Percentiles rank a stretch among this genome's conserved stretches.
Evolutionary conservation across 2,329 filamentous ascomycete genomes (phyloP).

Genomic region (Huntiella savannae): DNA sequence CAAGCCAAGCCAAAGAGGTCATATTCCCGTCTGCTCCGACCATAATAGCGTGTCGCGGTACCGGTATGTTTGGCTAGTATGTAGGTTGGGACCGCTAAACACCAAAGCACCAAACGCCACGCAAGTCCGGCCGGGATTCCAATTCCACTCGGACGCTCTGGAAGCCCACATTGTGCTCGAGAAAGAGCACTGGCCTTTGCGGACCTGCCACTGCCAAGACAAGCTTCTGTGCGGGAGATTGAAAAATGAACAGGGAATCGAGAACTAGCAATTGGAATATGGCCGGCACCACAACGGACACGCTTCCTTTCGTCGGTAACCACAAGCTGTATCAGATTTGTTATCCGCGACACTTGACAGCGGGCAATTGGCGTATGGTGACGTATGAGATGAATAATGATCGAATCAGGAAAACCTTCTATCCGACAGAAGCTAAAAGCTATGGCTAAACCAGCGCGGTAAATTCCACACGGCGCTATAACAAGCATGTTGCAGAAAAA

Average conservation of each 20-base stretch:
- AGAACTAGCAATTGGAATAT: background rate
- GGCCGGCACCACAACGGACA: background rate
- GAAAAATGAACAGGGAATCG: background rate
- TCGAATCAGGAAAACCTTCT: no score
- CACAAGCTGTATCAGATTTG: no score
- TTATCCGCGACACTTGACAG: no score
- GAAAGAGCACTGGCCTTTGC: background rate
- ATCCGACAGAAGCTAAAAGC: no score
- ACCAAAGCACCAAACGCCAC: background rate
- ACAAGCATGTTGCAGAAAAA: background rate
- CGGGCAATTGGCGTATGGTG: no score
- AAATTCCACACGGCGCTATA: no score
- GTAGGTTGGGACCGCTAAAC: background rate
- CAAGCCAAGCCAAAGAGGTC: background rate
- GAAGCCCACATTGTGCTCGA: no score
- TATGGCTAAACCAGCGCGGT: no score
- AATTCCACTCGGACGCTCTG: no score
- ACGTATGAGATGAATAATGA: no score
- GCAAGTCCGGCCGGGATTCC: no score
- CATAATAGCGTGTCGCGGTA: background rate
- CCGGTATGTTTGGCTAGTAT: background rate
- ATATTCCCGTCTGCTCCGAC: background rate
- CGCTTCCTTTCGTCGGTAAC: no score
- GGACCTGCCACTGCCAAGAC: constrained; percentile 8
- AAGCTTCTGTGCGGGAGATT: constrained; percentile 6